Evolutionary conservation across 805 yeast species (phyloP).

Genomic region (Metschnikowia lochheadii): DNA sequence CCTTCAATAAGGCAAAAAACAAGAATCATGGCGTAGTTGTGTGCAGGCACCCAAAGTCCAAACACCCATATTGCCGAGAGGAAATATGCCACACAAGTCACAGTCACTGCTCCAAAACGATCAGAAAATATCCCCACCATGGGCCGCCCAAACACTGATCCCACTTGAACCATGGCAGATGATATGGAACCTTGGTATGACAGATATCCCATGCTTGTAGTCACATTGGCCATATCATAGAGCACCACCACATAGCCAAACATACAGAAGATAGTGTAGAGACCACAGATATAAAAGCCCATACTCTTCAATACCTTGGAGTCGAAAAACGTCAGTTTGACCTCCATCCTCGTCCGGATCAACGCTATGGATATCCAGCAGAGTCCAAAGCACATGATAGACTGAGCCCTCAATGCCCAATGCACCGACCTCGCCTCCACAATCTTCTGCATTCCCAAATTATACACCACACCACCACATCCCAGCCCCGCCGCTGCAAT

Average conservation of each 20-base stretch:
- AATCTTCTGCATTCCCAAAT: conserved; percentile 39
- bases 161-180: conserved; percentile 57
- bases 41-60: conserved; percentile 40
- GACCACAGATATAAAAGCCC: conserved; percentile 40
- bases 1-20: conserved; percentile 53
- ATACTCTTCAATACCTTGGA: conserved; percentile 30
- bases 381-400: conserved; percentile 15
- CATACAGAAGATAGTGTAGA: conserved; percentile 45
- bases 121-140: conserved; percentile 49
- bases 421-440: conserved; percentile 33
- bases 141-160: conserved; percentile 56
- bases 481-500: conserved; percentile 47
- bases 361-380: conserved; percentile 14
- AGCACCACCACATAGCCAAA: conserved; percentile 59
- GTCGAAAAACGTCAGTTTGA: conserved; percentile 38
- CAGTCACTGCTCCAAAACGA: conserved; percentile 47
- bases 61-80: conserved; percentile 27
- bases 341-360: conserved; percentile 16
- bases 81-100: conserved; percentile 25
- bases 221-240: conserved; percentile 57
- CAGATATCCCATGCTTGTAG: conserved; percentile 55
- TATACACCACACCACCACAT: conserved; percentile 48
- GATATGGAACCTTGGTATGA: conserved; percentile 53
- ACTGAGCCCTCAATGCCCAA: conserved; percentile 51
- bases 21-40: conserved; percentile 53